Percentiles rank a stretch among this genome's conserved stretches.
These are phyloP conservation scores for Dioscorea dumetorum DNA, from an alignment of 106 monocot species.

Conservation along the genomic window DNA sequence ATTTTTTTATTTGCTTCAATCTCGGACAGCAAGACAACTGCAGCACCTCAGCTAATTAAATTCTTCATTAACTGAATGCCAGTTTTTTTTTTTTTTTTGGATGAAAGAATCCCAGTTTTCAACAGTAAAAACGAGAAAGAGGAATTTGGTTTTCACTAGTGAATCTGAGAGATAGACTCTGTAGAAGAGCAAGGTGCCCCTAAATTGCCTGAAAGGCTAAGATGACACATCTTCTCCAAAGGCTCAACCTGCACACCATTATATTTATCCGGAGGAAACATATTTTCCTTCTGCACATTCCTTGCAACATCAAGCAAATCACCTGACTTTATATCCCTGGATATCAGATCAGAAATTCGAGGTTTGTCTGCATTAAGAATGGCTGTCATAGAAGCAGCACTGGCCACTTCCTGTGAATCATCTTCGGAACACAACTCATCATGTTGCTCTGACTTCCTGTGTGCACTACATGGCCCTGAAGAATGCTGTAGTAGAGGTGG, in stretches of 20 bases:
- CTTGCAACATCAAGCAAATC: background rate
- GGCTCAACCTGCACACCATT: background rate
- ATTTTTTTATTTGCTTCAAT: too few relatives aligned
- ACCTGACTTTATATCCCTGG: background rate
- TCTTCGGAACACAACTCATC: background rate
- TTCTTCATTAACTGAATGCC: too few relatives aligned
- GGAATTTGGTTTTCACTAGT: background rate
- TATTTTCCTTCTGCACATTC: slow-evolving; percentile 14
- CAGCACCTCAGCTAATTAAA: too few relatives aligned
- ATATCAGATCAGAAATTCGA: too few relatives aligned
- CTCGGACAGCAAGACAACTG: too few relatives aligned
- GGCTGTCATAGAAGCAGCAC: background rate
- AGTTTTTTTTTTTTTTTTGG: too few relatives aligned
- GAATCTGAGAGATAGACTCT: background rate
- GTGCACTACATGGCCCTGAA: background rate
- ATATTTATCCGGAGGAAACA: slow-evolving; percentile 8
- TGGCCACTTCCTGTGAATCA: background rate
- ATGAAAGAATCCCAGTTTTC: too few relatives aligned
- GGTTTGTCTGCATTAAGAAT: background rate
- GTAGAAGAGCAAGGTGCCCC: background rate
- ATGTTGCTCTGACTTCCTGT: background rate
- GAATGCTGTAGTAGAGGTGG: background rate
- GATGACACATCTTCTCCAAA: slow-evolving; percentile 7
- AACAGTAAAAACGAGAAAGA: too few relatives aligned
- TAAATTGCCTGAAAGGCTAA: slow-evolving; percentile 1